phyloP scores from a whole-genome alignment of 768 basidiomycete genomes.

The Lentinula sp. region DNA sequence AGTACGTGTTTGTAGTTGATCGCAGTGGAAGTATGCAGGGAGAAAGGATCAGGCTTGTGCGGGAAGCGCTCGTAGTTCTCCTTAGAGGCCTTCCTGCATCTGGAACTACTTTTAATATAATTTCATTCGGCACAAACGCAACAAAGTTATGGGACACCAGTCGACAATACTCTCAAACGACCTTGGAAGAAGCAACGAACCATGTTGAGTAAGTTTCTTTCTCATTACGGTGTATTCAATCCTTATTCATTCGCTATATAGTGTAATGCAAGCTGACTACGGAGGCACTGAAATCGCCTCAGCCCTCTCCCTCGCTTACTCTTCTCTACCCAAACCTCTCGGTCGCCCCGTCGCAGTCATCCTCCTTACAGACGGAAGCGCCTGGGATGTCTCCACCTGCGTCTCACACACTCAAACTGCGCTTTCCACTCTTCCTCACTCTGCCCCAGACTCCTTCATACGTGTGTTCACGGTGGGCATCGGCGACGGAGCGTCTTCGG shows the following conservation, averaged over 20 bases:
- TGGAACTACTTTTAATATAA: constrained; percentile 48
- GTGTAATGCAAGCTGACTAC: constrained; percentile 21
- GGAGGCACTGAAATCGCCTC: constrained; percentile 46
- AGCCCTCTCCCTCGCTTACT: constrained; percentile 37
- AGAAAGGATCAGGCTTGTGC: constrained; percentile 37
- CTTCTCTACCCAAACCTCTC: constrained; percentile 21
- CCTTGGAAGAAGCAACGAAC: neutral
- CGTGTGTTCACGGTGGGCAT: constrained; percentile 12
- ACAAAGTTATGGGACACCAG: constrained; percentile 25
- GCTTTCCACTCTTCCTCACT: neutral
- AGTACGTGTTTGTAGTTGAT: constrained; percentile 58
- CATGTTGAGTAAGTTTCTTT: neutral
- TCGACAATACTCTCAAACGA: neutral
- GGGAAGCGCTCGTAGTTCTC: constrained; percentile 36
- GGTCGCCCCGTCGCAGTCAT: constrained; percentile 39
- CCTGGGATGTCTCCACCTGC: constrained; percentile 6
- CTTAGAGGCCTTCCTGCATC: constrained; percentile 31
- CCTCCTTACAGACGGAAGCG: constrained; percentile 54
- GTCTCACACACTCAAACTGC: neutral
- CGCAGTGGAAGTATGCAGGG: constrained; percentile 48
- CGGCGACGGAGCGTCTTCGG: constrained; percentile 9
- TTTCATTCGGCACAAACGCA: constrained; percentile 36
- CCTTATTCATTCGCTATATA: neutral
- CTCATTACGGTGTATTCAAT: no score
- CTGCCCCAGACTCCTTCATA: neutral